Conservation (phyloP, 2,329 filamentous ascomycete genomes). For the Sporothrix humicola region DNA sequence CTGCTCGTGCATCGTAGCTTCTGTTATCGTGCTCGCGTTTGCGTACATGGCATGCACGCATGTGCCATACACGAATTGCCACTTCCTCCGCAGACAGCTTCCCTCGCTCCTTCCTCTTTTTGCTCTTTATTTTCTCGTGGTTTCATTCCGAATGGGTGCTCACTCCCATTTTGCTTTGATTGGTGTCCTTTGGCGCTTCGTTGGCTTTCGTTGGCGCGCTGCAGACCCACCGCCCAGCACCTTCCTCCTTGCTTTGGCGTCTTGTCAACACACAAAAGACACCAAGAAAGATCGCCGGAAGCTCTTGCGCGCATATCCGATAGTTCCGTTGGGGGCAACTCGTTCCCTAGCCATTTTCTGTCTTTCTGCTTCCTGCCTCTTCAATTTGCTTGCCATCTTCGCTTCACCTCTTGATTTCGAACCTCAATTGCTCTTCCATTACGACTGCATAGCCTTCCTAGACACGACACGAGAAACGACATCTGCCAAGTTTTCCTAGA, state of each 20-base stretch:
- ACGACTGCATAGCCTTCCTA: background rate
- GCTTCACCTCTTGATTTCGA: background rate
- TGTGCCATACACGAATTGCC: background rate
- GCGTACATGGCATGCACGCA: background rate
- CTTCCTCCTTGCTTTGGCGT: background rate
- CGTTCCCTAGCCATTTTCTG: background rate
- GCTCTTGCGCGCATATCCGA: background rate
- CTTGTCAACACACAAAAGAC: constrained; percentile 5
- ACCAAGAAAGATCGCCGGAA: background rate
- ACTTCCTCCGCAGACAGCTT: background rate
- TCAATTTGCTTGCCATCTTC: background rate
- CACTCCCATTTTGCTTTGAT: background rate
- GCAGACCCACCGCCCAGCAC: constrained; percentile 13
- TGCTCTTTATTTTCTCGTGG: background rate
- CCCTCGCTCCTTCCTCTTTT: background rate
- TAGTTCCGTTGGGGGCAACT: constrained; percentile 14
- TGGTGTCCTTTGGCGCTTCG: background rate
- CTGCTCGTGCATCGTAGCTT: constrained; percentile 8
- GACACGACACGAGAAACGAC: background rate
- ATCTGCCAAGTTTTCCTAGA: background rate
- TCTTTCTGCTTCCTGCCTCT: background rate
- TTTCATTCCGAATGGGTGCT: background rate
- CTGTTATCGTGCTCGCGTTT: background rate
- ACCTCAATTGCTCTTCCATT: background rate
- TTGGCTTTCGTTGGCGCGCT: background rate